A percentile compares a stretch with the other conserved stretches of the same genome.
phyloP scores from a whole-genome alignment of 2,329 filamentous ascomycete genomes.

The Arthroderma uncinatum region DNA sequence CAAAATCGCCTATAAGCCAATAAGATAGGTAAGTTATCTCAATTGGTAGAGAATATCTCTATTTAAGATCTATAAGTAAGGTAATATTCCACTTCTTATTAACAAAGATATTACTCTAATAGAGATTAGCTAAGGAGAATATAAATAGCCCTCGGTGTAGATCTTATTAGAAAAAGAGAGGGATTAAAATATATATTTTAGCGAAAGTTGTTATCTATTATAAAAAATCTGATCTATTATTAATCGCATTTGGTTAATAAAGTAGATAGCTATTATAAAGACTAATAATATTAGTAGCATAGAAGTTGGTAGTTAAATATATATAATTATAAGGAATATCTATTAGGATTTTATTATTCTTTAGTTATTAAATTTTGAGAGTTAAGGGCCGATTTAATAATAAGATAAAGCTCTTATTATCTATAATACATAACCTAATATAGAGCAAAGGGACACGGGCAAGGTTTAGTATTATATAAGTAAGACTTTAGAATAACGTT shows the following conservation, averaged over 20 bases:
- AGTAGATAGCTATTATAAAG: conserved; percentile 21
- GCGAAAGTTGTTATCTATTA: conserved; percentile 16
- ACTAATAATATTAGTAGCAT: conserved; percentile 20
- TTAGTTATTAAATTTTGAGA: conserved; percentile 18
- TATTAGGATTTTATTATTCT: conserved; percentile 21
- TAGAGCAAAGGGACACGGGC: conserved; percentile 19
- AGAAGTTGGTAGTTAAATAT: conserved; percentile 20
- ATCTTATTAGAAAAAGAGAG: conserved; percentile 10
- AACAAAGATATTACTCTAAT: conserved; percentile 24
- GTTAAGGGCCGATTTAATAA: conserved; percentile 21
- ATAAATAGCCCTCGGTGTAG: conserved; percentile 23
- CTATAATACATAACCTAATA: conserved; percentile 28
- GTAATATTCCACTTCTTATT: conserved; percentile 28
- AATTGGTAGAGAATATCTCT: conserved; percentile 18
- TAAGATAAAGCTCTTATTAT: conserved; percentile 18
- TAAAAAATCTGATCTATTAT: background rate
- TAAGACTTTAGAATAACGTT: conserved; percentile 18
- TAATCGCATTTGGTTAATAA: conserved; percentile 21
- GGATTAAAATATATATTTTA: conserved; percentile 26
- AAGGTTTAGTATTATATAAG: conserved; percentile 15
- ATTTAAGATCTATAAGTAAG: conserved; percentile 28
- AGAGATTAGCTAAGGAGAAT: conserved; percentile 25
- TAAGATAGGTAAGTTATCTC: conserved; percentile 25
- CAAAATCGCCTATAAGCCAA: conserved; percentile 21
- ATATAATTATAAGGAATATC: conserved; percentile 19